Conservation (phyloP, 78 protist species). For the Isochrysis galbana region DNA sequence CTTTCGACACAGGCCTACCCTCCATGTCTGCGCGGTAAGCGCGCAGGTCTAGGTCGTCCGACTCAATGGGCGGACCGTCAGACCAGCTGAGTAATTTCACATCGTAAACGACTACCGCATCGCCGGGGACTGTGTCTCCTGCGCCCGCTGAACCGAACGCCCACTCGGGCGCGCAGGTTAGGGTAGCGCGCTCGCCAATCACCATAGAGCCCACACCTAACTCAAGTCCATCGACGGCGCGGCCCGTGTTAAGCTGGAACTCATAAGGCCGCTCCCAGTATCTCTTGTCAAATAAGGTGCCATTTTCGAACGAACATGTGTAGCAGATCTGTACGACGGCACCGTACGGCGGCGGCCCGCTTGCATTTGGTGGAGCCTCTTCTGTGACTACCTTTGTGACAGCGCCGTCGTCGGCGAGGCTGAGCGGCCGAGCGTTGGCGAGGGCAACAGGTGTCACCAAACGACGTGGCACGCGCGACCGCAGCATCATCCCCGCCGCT, state of each 20-base stretch:
- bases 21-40: neutral
- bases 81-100: neutral
- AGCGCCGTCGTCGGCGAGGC: neutral
- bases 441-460: too few relatives aligned
- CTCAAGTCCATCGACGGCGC: neutral
- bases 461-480: too few relatives aligned
- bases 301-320: neutral
- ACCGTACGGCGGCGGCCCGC: neutral
- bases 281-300: neutral
- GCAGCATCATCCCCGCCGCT: too few relatives aligned
- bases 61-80: neutral
- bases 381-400: neutral
- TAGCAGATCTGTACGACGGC: neutral
- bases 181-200: neutral
- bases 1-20: neutral
- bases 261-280: neutral
- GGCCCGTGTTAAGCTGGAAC: neutral
- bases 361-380: neutral
- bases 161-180: neutral
- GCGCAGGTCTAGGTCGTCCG: neutral
- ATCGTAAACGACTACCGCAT: neutral
- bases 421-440: too few relatives aligned
- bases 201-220: neutral
- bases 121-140: neutral
- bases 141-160: neutral